Percentiles rank a stretch among this genome's conserved stretches.
These are phyloP conservation scores for Ustilago crameri DNA, from an alignment of 1,284 basidiomycete species.

Conservation along the genomic window DNA sequence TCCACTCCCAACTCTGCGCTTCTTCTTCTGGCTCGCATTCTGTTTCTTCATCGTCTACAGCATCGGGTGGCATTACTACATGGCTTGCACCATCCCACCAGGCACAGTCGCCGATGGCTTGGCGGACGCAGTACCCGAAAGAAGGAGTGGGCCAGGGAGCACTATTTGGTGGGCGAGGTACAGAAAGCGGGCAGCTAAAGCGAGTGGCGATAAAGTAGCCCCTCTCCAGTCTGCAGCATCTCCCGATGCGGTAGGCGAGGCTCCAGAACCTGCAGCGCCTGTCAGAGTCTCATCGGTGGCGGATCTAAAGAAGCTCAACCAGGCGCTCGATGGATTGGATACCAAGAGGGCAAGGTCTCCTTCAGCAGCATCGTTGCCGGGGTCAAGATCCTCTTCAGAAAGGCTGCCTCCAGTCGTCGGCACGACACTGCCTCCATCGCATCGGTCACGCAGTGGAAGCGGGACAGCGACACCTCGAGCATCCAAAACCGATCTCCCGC, in stretches of 20 bases:
- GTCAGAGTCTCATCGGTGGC: conserved; percentile 41
- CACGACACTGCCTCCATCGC: conserved; percentile 10
- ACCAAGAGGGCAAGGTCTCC: conserved; percentile 27
- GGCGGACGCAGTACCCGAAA: conserved; percentile 42
- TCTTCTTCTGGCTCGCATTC: conserved; percentile 70
- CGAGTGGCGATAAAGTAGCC: conserved; percentile 22
- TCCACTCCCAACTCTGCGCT: conserved; percentile 37
- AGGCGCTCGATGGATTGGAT: conserved; percentile 32
- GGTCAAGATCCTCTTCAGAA: conserved; percentile 11
- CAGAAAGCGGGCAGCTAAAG: conserved; percentile 39
- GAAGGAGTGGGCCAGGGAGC: conserved; percentile 59
- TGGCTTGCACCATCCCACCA: conserved; percentile 78
- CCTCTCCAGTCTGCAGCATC: conserved; percentile 2
- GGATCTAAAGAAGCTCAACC: conserved; percentile 39
- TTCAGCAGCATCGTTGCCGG: conserved; percentile 4
- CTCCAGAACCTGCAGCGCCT: conserved; percentile 33
- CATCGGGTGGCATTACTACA: conserved; percentile 83
- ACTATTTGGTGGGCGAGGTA: conserved; percentile 60
- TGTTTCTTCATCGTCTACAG: conserved; percentile 82
- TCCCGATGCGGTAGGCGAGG: conserved; percentile 12
- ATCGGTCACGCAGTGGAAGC: conserved; percentile 29
- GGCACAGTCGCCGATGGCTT: conserved; percentile 54
- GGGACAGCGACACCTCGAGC: conserved; percentile 22
- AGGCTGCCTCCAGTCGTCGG: conserved; percentile 5
- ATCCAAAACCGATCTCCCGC: conserved; percentile 32